A percentile compares a stretch with the other conserved stretches of the same genome.
Conservation (phyloP, 495 filamentous ascomycete genomes). For the Aspergillus sclerotiicarbonarius region DNA sequence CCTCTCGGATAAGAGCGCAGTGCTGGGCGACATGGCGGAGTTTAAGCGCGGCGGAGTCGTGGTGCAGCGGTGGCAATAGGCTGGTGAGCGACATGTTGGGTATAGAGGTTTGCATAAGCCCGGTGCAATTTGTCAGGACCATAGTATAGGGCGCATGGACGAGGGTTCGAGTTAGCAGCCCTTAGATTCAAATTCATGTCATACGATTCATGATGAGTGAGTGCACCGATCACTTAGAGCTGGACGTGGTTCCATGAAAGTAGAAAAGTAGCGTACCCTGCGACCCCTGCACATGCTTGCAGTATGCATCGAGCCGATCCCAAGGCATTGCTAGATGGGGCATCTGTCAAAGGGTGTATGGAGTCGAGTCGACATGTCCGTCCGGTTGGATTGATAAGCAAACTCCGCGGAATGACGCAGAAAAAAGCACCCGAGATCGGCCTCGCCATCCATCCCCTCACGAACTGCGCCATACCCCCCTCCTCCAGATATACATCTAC, state of each 20-base stretch:
- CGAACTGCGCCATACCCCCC: constrained; percentile 10
- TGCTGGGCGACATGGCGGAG: constrained; percentile 74
- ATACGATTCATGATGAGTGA: neutral
- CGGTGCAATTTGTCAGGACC: neutral
- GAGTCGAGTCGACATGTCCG: neutral
- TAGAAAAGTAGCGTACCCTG: no score
- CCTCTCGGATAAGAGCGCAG: constrained; percentile 66
- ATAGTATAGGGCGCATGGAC: neutral
- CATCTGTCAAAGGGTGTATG: neutral
- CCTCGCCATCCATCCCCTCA: constrained; percentile 20
- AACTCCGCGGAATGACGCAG: constrained; percentile 31
- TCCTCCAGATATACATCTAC: neutral
- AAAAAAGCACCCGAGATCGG: constrained; percentile 31
- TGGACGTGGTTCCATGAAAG: no score
- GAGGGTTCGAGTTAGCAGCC: neutral
- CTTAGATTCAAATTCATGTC: neutral
- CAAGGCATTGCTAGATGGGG: no score
- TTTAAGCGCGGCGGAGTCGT: constrained; percentile 82
- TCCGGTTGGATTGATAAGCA: constrained; percentile 43
- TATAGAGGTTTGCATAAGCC: neutral
- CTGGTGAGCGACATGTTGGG: neutral
- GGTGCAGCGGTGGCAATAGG: constrained; percentile 80
- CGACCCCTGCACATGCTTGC: no score
- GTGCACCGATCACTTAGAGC: no score
- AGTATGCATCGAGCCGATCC: no score